These are phyloP conservation scores for Zasmidium citrigriseum DNA, from an alignment of 2,329 filamentous ascomycete genomes.

Conservation along the genomic window DNA sequence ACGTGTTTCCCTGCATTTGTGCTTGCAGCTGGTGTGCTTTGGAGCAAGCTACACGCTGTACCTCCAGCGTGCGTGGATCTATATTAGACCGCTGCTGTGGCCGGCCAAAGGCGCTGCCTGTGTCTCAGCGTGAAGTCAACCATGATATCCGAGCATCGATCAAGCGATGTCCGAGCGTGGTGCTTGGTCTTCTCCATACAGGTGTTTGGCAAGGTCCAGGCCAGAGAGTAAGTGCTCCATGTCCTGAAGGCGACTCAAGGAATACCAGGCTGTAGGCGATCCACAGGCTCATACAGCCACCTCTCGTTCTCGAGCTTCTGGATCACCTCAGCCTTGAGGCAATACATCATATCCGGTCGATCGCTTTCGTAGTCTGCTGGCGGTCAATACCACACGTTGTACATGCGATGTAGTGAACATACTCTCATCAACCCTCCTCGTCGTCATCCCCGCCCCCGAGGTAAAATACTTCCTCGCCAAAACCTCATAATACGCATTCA, in stretches of 20 bases:
- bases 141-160: no score
- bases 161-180: no score
- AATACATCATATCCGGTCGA: constrained; percentile 22
- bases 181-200: no score
- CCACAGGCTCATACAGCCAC: constrained; percentile 30
- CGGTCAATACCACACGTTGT: neutral
- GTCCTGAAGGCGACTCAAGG: neutral
- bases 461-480: constrained; percentile 30
- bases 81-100: no score
- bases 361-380: constrained; percentile 27
- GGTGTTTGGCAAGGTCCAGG: no score
- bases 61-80: no score
- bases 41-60: no score
- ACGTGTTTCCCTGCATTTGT: no score
- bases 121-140: no score
- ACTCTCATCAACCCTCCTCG: constrained; percentile 19
- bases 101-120: no score
- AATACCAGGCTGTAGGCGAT: constrained; percentile 15
- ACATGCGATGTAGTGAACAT: constrained; percentile 7
- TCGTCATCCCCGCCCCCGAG: constrained; percentile 23
- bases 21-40: no score
- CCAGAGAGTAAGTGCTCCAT: no score
- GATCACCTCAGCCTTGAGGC: constrained; percentile 27
- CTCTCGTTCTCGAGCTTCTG: constrained; percentile 28
- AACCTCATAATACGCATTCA: neutral